Evolutionary conservation across 352 stramenopile genomes (phyloP).

Genomic region (Elongisporangium senticosum): DNA sequence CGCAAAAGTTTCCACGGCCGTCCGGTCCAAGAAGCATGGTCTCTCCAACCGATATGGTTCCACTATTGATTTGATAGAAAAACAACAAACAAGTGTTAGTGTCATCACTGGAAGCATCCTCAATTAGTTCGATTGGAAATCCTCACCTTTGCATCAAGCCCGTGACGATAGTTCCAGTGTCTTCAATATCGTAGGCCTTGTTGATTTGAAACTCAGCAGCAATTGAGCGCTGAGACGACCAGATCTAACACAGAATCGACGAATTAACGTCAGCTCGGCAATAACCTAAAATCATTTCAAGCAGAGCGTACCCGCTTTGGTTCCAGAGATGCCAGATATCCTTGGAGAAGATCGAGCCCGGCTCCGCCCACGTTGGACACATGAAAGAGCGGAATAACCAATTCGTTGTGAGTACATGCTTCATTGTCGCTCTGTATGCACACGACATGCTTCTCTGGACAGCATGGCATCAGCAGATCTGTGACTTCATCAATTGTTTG

Average conservation of each 20-base stretch:
- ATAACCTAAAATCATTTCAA: background rate
- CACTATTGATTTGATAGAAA: constrained; percentile 15
- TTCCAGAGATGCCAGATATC: constrained; percentile 45
- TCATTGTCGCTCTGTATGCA: constrained; percentile 4
- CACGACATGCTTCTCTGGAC: constrained; percentile 17
- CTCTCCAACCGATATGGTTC: constrained; percentile 57
- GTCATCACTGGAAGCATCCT: background rate
- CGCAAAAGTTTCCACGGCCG: constrained; percentile 48
- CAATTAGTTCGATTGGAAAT: background rate
- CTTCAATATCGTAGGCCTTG: constrained; percentile 71
- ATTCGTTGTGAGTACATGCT: constrained; percentile 7
- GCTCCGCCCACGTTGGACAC: constrained; percentile 57
- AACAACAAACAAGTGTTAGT: background rate
- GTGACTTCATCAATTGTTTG: constrained; percentile 40
- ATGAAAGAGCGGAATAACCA: constrained; percentile 47
- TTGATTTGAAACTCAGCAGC: constrained; percentile 74
- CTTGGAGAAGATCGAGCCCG: constrained; percentile 50
- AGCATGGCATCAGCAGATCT: constrained; percentile 32
- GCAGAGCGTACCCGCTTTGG: constrained; percentile 40
- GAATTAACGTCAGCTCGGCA: background rate
- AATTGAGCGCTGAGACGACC: constrained; percentile 40
- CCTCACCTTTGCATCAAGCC: constrained; percentile 51
- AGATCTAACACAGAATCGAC: constrained; percentile 18
- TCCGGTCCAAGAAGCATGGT: constrained; percentile 63
- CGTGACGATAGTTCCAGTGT: constrained; percentile 61